phyloP scores from a whole-genome alignment of 1,139 yeast species.

The Pichia sp. region DNA sequence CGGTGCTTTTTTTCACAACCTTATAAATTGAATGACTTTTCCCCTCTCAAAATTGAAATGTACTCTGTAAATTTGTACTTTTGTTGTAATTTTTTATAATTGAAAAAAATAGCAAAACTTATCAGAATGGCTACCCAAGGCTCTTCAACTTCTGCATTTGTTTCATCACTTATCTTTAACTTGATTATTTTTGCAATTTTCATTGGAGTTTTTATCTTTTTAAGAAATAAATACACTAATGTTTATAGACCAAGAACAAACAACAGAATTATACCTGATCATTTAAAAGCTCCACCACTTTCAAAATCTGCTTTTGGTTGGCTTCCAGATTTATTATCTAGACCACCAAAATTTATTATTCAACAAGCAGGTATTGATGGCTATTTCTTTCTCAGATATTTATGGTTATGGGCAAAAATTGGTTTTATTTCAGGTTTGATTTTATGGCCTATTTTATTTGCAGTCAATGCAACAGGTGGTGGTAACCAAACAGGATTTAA shows the following conservation, averaged over 20 bases:
- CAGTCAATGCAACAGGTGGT: conserved; percentile 62
- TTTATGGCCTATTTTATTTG: conserved; percentile 53
- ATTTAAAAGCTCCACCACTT: conserved; percentile 55
- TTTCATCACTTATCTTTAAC: conserved; percentile 54
- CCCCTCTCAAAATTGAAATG: no score
- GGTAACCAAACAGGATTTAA: conserved; percentile 60
- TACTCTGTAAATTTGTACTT: no score
- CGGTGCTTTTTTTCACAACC: no score
- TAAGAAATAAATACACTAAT: conserved; percentile 51
- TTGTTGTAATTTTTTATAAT: no score
- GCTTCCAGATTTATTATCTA: conserved; percentile 49
- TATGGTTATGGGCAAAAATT: conserved; percentile 41
- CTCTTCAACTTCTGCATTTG: conserved; percentile 60
- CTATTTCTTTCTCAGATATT: conserved; percentile 57
- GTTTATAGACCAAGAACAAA: conserved; percentile 66
- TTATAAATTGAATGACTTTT: no score
- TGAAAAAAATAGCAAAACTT: background rate
- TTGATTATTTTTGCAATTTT: conserved; percentile 49
- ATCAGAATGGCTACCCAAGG: conserved; percentile 17
- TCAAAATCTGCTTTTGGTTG: conserved; percentile 61
- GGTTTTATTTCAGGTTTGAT: conserved; percentile 37
- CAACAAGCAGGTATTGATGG: conserved; percentile 77
- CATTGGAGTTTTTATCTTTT: conserved; percentile 44
- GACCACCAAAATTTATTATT: conserved; percentile 59
- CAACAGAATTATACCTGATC: conserved; percentile 52